Evolutionary conservation across 768 basidiomycete genomes (phyloP).

Genomic region (Xerocomus brunneocitrinus): DNA sequence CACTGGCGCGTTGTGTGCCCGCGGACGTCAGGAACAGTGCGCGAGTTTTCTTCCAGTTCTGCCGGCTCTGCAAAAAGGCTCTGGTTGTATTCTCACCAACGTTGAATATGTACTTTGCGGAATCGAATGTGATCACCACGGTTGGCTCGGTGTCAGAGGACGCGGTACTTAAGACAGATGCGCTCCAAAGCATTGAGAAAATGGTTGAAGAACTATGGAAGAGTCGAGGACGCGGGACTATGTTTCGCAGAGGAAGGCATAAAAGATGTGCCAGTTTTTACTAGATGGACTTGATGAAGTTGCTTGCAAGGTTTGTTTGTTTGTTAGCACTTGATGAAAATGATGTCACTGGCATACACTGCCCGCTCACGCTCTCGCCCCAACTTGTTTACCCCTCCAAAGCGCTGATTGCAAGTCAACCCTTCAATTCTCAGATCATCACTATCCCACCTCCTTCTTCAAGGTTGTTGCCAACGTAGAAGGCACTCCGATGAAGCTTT

Average conservation of each 20-base stretch:
- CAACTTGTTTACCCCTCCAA: no score
- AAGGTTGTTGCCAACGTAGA: no score
- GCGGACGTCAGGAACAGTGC: conserved; percentile 71
- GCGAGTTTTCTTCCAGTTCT: conserved; percentile 61
- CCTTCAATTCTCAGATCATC: no score
- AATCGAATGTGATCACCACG: conserved; percentile 69
- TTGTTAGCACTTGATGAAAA: no score
- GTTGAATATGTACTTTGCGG: conserved; percentile 85
- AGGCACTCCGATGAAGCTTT: neutral
- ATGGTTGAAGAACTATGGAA: conserved; percentile 13
- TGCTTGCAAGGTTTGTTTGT: no score
- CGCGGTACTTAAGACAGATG: conserved; percentile 51
- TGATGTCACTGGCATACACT: no score
- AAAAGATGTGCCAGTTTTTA: no score
- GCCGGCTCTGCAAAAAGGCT: conserved; percentile 61
- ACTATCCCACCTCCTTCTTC: no score
- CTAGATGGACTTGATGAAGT: no score
- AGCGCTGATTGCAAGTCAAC: no score
- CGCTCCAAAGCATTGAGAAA: conserved; percentile 54
- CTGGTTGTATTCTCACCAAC: conserved; percentile 78
- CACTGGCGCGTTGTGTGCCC: conserved; percentile 57
- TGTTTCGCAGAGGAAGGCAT: conserved; percentile 19
- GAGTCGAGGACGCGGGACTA: conserved; percentile 12
- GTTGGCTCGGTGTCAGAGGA: conserved; percentile 81
- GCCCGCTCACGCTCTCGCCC: no score